Conservation (phyloP, 2,329 filamentous ascomycete species). For the Diaporthe sp. region DNA sequence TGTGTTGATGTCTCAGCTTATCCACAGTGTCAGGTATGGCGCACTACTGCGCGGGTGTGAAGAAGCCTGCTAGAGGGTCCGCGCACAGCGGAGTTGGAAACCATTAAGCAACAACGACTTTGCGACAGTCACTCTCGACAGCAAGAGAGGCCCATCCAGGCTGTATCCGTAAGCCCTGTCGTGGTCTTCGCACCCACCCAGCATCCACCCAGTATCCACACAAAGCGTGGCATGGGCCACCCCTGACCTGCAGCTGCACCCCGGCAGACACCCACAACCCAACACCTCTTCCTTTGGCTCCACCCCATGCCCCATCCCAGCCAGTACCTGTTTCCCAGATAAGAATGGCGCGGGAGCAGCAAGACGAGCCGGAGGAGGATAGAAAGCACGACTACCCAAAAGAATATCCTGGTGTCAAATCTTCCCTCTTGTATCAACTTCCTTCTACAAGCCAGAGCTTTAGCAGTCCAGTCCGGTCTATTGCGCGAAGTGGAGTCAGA, state of each 20-base stretch:
- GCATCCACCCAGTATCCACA: slow-evolving; percentile 36
- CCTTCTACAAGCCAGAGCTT: slow-evolving; percentile 36
- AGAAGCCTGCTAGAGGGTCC: slow-evolving; percentile 19
- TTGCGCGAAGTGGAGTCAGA: slow-evolving; percentile 37
- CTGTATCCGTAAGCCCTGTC: slow-evolving; percentile 43
- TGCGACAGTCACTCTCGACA: slow-evolving; percentile 45
- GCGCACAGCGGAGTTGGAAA: slow-evolving; percentile 23
- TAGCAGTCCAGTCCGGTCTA: slow-evolving; percentile 1
- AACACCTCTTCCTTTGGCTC: slow-evolving; percentile 41
- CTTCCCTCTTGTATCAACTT: slow-evolving; percentile 31
- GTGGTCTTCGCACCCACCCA: slow-evolving; percentile 45
- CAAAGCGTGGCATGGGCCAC: slow-evolving; percentile 42
- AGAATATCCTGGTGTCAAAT: slow-evolving; percentile 35
- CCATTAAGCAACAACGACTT: slow-evolving; percentile 37
- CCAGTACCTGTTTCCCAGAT: slow-evolving; percentile 42
- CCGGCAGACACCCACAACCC: slow-evolving; percentile 43
- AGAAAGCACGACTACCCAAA: slow-evolving; percentile 40
- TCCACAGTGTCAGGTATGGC: slow-evolving; percentile 24
- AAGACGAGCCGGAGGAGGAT: slow-evolving; percentile 41
- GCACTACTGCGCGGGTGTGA: slow-evolving; percentile 27
- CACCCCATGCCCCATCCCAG: slow-evolving; percentile 39
- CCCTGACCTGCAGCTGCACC: slow-evolving; percentile 45
- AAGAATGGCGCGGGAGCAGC: slow-evolving; percentile 42
- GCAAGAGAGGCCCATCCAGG: slow-evolving; percentile 39
- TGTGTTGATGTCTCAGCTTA: slow-evolving; percentile 21